phyloP scores from a whole-genome alignment of 768 basidiomycete species.

The Gloeopeniophorella convolvens region DNA sequence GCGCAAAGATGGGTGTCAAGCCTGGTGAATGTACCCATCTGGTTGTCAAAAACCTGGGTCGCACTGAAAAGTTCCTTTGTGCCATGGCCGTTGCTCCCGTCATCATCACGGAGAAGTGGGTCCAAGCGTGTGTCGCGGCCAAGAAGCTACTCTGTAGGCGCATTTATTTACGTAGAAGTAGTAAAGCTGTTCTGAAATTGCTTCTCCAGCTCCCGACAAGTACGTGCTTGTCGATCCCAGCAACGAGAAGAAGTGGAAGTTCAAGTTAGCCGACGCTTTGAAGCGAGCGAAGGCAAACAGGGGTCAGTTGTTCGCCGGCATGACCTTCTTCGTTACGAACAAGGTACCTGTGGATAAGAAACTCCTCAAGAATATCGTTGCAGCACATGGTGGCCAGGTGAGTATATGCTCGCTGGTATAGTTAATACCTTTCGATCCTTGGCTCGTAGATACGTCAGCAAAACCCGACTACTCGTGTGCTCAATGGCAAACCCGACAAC shows the following conservation, averaged over 20 bases:
- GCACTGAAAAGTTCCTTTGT: conserved; percentile 86
- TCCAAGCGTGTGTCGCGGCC: conserved; percentile 47
- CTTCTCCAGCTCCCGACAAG: conserved; percentile 48
- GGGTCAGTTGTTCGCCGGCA: conserved; percentile 54
- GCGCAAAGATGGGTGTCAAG: conserved; percentile 55
- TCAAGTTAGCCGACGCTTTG: conserved; percentile 58
- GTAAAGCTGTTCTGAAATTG: no score
- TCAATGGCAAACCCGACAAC: conserved; percentile 43
- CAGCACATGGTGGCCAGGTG: conserved; percentile 68
- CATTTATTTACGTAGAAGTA: background rate
- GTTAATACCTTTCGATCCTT: no score
- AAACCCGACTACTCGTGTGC: conserved; percentile 48
- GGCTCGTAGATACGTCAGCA: conserved; percentile 36
- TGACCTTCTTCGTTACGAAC: conserved; percentile 70
- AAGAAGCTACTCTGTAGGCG: conserved; percentile 59
- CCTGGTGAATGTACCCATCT: conserved; percentile 75
- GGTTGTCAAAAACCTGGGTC: conserved; percentile 56
- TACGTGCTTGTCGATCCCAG: conserved; percentile 54
- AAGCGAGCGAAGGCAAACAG: conserved; percentile 45
- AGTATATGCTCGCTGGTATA: no score
- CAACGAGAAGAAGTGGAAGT: conserved; percentile 59
- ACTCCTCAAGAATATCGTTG: conserved; percentile 62
- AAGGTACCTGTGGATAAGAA: conserved; percentile 53
- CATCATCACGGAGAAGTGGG: conserved; percentile 66
- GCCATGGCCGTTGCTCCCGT: conserved; percentile 59